phyloP scores from a whole-genome alignment of 2,329 filamentous ascomycete species.

The Claviceps lovelessii region DNA sequence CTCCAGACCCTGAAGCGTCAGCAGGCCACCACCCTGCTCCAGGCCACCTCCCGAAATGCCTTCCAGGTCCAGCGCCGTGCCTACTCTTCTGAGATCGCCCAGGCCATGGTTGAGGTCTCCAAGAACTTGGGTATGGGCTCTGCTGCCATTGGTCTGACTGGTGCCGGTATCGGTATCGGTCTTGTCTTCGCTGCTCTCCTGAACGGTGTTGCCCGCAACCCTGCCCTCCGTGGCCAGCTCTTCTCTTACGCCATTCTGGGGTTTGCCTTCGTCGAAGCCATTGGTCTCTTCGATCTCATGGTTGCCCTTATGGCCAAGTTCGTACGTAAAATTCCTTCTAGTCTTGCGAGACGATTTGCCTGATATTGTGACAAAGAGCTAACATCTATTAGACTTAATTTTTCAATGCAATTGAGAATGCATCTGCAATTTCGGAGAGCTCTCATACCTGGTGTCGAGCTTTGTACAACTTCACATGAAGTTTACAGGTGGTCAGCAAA shows the following conservation, averaged over 20 bases:
- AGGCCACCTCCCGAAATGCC: conserved; percentile 50
- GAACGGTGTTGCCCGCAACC: conserved; percentile 85
- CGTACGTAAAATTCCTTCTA: conserved; percentile 35
- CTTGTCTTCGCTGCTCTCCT: conserved; percentile 85
- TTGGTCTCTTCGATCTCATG: conserved; percentile 80
- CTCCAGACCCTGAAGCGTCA: conserved; percentile 66
- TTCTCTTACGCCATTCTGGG: conserved; percentile 93
- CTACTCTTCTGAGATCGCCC: conserved; percentile 80
- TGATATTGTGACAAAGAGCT: conserved; percentile 3
- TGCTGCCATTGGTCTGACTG: conserved; percentile 81
- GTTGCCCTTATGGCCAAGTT: conserved; percentile 90
- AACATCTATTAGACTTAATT: conserved; percentile 21
- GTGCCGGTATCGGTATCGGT: conserved; percentile 91
- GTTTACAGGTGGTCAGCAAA: conserved; percentile 13
- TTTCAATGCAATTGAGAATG: conserved; percentile 18
- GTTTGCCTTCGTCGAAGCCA: conserved; percentile 90
- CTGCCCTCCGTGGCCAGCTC: conserved; percentile 84
- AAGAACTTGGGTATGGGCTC: conserved; percentile 83
- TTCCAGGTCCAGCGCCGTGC: conserved; percentile 54
- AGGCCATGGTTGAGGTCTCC: conserved; percentile 79
- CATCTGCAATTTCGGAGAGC: conserved; percentile 24
- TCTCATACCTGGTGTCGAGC: conserved; percentile 17
- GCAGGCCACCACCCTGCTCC: conserved; percentile 51
- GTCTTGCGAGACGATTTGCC: neutral
- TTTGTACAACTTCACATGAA: conserved; percentile 14